These are phyloP conservation scores for Fraxinus cuspidata DNA, from an alignment of 257 asterid species.

Conservation along the genomic window DNA sequence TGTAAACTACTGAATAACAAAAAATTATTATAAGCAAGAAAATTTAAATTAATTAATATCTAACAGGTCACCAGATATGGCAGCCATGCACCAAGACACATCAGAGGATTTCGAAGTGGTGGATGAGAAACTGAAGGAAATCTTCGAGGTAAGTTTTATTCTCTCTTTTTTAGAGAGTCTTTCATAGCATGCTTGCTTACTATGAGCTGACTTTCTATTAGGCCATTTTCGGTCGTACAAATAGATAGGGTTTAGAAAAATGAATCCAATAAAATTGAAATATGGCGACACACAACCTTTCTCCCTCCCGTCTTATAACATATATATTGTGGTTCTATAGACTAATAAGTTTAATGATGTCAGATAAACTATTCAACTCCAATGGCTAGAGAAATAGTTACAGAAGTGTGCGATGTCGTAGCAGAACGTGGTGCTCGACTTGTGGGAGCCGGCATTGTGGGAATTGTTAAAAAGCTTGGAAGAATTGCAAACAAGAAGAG, in stretches of 20 bases:
- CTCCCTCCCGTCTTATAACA: too few relatives aligned
- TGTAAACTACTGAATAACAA: too few relatives aligned
- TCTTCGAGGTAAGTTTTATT: conserved; percentile 45
- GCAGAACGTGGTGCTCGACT: conserved; percentile 86
- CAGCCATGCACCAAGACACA: conserved; percentile 91
- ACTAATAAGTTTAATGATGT: background rate
- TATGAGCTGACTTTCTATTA: background rate
- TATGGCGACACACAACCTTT: too few relatives aligned
- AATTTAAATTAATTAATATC: background rate
- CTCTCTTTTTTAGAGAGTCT: background rate
- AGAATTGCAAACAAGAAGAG: conserved; percentile 56
- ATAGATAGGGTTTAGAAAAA: too few relatives aligned
- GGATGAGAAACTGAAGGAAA: conserved; percentile 56
- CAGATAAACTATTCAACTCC: conserved; percentile 59
- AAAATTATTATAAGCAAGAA: too few relatives aligned
- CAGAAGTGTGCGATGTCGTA: conserved; percentile 73
- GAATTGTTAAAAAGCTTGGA: conserved; percentile 62
- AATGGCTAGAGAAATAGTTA: conserved; percentile 56
- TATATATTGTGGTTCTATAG: background rate
- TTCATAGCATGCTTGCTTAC: background rate
- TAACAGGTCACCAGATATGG: conserved; percentile 75
- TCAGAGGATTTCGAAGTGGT: conserved; percentile 70
- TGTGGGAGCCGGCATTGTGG: conserved; percentile 77
- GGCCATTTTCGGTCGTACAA: background rate
- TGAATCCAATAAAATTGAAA: too few relatives aligned